phyloP scores from a whole-genome alignment of 305 asterid species.

The Fraxinus greggii region DNA sequence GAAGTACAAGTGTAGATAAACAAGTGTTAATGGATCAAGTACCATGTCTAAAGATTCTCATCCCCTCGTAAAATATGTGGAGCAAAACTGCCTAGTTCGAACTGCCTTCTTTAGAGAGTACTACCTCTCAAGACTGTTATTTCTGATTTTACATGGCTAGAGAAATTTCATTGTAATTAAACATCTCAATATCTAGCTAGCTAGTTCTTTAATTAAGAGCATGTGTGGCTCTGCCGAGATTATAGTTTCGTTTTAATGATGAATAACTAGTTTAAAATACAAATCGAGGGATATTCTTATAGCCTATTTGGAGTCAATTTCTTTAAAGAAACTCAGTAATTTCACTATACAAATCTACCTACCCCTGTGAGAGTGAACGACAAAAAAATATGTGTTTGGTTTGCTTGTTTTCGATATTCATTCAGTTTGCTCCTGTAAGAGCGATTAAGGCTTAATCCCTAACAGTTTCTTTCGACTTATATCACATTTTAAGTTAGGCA shows the following conservation, averaged over 20 bases:
- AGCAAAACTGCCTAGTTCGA: background rate
- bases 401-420: background rate
- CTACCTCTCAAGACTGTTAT: background rate
- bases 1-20: background rate
- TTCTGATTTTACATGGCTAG: background rate
- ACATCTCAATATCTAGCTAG: background rate
- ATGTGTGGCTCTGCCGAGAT: background rate
- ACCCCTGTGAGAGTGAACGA: background rate
- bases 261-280: background rate
- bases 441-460: background rate
- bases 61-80: constrained; percentile 12
- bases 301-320: background rate
- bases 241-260: background rate
- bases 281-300: background rate
- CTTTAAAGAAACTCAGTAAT: background rate
- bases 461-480: background rate
- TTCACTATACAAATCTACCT: background rate
- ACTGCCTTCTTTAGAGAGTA: background rate
- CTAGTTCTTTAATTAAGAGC: background rate
- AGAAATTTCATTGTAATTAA: background rate
- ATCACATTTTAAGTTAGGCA: background rate
- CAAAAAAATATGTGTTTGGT: background rate
- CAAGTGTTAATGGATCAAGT: constrained; percentile 9
- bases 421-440: background rate
- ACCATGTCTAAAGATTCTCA: constrained; percentile 5